Percentiles rank a stretch among this genome's conserved stretches.
These are phyloP conservation scores for Lunularia cruciata DNA, from an alignment of 225 moss, liverwort and hornwort genomes.

Conservation along the genomic window DNA sequence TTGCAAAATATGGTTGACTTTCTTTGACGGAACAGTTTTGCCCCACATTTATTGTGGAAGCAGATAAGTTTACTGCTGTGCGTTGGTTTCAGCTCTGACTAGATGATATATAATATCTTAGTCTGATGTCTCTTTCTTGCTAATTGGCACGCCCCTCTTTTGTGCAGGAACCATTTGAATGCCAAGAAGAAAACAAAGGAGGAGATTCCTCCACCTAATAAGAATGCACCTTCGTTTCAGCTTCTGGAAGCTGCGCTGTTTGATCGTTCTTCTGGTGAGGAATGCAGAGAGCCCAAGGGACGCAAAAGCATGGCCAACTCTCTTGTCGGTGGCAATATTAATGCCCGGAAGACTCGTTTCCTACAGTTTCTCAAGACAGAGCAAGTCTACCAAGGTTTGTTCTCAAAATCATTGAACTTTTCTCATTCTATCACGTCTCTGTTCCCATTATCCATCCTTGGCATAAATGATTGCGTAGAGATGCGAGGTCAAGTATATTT, in stretches of 20 bases:
- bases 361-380: constrained; percentile 69
- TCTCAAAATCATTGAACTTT: no score
- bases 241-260: constrained; percentile 73
- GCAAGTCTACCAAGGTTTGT: constrained; percentile 46
- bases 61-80: no score
- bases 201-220: constrained; percentile 51
- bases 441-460: no score
- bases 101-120: no score
- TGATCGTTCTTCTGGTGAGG: constrained; percentile 50
- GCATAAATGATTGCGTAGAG: no score
- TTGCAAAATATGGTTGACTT: no score
- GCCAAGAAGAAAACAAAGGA: constrained; percentile 56
- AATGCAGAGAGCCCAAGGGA: constrained; percentile 69
- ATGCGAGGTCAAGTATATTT: no score
- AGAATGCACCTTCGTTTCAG: constrained; percentile 72
- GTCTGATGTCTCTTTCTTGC: no score
- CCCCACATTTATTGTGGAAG: no score
- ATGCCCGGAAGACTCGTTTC: constrained; percentile 90
- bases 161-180: constrained; percentile 63
- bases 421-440: no score
- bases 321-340: constrained; percentile 90
- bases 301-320: constrained; percentile 96
- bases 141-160: neutral
- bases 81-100: no score
- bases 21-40: no score